Conservation (phyloP, 2,329 filamentous ascomycete species). For the Cercospora sp. region DNA sequence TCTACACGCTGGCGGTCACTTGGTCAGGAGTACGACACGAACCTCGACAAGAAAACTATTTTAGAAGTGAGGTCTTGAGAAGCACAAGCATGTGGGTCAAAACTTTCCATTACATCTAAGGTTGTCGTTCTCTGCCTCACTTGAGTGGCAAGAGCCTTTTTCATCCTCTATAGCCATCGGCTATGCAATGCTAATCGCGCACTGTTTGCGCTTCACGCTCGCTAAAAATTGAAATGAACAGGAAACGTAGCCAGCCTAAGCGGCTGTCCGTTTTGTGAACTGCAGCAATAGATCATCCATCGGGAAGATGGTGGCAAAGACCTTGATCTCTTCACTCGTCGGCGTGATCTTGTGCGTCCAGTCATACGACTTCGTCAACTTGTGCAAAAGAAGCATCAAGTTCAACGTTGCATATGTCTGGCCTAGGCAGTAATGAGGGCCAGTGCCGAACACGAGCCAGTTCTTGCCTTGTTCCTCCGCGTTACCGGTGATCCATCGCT, state of each 20-base stretch:
- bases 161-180: not conserved
- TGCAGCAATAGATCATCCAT: conserved; percentile 55
- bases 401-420: conserved; percentile 90
- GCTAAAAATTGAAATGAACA: conserved; percentile 6
- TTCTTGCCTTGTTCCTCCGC: conserved; percentile 94
- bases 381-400: conserved; percentile 63
- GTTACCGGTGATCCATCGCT: conserved; percentile 86
- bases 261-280: conserved; percentile 19
- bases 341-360: conserved; percentile 88
- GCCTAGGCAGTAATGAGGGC: conserved; percentile 93
- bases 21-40: not conserved
- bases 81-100: not conserved
- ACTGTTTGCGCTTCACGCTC: conserved; percentile 13
- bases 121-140: not conserved
- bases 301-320: conserved; percentile 97
- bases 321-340: conserved; percentile 88
- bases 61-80: not conserved
- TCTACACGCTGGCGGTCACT: no score
- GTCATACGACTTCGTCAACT: conserved; percentile 50
- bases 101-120: not conserved
- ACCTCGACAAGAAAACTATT: not conserved
- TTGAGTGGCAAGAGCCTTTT: not conserved
- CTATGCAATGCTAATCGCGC: conserved; percentile 7
- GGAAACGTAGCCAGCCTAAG: not conserved
- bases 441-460: conserved; percentile 92